Percentiles rank a stretch among this genome's conserved stretches.
Evolutionary conservation across 352 stramenopile genomes (phyloP).

Genomic region (Lagenidium sp.): DNA sequence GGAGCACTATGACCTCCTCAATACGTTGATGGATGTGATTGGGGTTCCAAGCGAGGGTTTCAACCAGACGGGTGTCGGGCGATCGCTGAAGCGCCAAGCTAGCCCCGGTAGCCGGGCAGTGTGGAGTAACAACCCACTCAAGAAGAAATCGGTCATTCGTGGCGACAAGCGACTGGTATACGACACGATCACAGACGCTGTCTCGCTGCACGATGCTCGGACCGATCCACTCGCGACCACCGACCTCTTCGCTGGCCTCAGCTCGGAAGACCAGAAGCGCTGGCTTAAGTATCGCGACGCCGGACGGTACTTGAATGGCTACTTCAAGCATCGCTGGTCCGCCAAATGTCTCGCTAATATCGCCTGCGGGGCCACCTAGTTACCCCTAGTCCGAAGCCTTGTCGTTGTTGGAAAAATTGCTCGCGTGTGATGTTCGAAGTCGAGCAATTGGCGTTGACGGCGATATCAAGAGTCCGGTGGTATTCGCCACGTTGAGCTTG

Average conservation of each 20-base stretch:
- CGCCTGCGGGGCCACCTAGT: too few species aligned
- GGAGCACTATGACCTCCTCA: conserved; percentile 13
- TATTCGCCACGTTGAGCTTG: too few species aligned
- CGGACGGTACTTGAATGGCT: background rate
- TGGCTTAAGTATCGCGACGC: background rate
- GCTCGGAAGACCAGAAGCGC: conserved; percentile 5
- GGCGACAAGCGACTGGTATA: conserved; percentile 33
- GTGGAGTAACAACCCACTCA: conserved; percentile 46
- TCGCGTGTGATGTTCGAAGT: too few species aligned
- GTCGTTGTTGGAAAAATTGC: too few species aligned
- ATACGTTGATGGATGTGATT: conserved; percentile 11
- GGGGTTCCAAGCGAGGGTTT: conserved; percentile 7
- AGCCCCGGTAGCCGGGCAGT: conserved; percentile 24
- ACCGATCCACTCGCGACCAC: conserved; percentile 26
- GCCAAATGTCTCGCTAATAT: background rate
- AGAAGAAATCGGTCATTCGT: conserved; percentile 26
- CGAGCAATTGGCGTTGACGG: too few species aligned
- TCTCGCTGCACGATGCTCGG: conserved; percentile 27
- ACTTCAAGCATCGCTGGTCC: background rate
- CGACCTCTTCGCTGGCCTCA: conserved; percentile 21
- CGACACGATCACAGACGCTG: conserved; percentile 22
- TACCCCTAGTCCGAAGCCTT: too few species aligned
- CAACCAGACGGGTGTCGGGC: conserved; percentile 8
- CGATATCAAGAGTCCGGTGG: too few species aligned
- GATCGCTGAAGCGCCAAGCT: conserved; percentile 27